Base-by-base conservation (phyloP, 345 rosid genomes). In the Kandelia obovata region DNA sequence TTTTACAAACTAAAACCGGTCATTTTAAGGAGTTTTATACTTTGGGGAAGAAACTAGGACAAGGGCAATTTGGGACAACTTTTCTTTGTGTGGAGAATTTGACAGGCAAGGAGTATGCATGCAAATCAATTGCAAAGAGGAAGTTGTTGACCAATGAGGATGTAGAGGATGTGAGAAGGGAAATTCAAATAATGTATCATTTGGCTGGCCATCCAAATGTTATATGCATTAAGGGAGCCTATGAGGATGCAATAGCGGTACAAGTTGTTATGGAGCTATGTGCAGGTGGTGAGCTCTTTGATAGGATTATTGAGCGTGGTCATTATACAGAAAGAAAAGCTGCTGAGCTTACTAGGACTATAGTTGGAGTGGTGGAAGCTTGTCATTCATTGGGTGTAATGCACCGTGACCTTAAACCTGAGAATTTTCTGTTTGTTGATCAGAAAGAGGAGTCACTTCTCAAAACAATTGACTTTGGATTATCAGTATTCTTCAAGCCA, bases 81-180 rank as follows among this genome's bases (percentile, higher is more conserved):
- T 76, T 71, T 56, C 79, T 71, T 11, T 66, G 75, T 57, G 64
- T 71, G 25, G 79, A 76, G 52, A 76, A 76, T 47, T 52, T 43
- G 15, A 55, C 75, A 4, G 61, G 69, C 3, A 61, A 76, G 35
- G 75, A 71, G 64, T 76, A 53, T 23, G 79, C 79, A 1, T 76
- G 75, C 71, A 76, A 76, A 62, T 76, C 75, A n/a, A 76, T 76
- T 70, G 79, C 75, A 7, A 76, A 71, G 75, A 56, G 79, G 66
- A 76, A 76, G 66, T 32, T 76, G 75, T 25, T 76, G 37, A 65
- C 68, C 15, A 72, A 71, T 31, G 75, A 76, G 23, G 79, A 76
- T 39, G 79, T 70, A 71, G 79, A 76, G 75, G 75, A 76, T 46
- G 79, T 76, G 16, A 65, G 75, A 21, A 66, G 79, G 64, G 79